Percentiles rank a stretch among this genome's conserved stretches.
These are phyloP conservation scores for Inga laurina DNA, from an alignment of 306 rosid genomes.

Conservation along the genomic window DNA sequence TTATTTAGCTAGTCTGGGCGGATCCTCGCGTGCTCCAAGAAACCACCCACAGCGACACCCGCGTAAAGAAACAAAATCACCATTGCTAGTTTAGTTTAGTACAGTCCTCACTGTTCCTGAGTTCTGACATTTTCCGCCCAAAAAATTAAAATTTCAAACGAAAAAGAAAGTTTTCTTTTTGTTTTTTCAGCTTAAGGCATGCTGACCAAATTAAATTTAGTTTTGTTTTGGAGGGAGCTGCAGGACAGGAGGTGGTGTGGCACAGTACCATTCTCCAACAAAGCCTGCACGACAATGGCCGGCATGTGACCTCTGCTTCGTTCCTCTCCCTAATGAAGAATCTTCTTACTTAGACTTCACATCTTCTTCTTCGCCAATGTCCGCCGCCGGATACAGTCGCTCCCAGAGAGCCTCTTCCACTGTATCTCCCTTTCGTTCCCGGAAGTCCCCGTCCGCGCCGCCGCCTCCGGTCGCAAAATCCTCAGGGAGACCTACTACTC, in stretches of 20 bases:
- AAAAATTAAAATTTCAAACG: slow-evolving; percentile 22
- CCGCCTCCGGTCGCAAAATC: slow-evolving; percentile 31
- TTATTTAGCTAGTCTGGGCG: neutral
- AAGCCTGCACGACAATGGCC: slow-evolving; percentile 49
- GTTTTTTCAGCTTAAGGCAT: slow-evolving; percentile 4
- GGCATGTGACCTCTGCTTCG: slow-evolving; percentile 39
- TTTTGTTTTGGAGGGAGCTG: slow-evolving; percentile 62
- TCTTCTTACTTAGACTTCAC: slow-evolving; percentile 6
- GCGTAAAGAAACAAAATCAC: slow-evolving; percentile 16
- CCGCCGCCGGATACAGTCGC: slow-evolving; percentile 44
- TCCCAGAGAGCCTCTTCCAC: slow-evolving; percentile 57
- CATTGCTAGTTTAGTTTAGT: neutral
- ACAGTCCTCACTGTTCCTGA: neutral
- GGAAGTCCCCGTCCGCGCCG: slow-evolving; percentile 49
- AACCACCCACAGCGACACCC: slow-evolving; percentile 1
- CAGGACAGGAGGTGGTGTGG: neutral
- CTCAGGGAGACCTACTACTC: slow-evolving; percentile 55
- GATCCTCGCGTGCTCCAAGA: slow-evolving; percentile 4
- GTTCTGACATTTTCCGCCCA: slow-evolving; percentile 8
- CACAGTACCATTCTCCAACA: slow-evolving; percentile 28
- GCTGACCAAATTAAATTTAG: slow-evolving; percentile 20
- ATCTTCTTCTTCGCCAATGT: slow-evolving; percentile 45
- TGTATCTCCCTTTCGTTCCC: slow-evolving; percentile 64
- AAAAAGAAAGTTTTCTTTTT: neutral
- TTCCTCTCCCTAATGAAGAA: neutral